These are phyloP conservation scores for Kwoniella dejecticola DNA, from an alignment of 768 basidiomycete species.

Conservation along the genomic window DNA sequence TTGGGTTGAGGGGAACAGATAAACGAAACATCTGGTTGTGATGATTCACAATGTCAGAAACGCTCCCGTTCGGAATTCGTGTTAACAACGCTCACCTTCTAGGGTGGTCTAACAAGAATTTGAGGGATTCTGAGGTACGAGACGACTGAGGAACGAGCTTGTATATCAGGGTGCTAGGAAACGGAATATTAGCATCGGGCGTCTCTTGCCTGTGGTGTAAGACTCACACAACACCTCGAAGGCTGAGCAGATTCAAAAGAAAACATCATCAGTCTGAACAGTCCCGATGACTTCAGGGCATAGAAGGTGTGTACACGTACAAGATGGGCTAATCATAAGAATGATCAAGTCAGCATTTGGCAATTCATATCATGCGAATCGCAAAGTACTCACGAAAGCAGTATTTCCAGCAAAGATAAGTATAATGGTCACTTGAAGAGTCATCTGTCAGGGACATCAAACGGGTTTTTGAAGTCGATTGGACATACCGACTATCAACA, in stretches of 20 bases:
- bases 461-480: background rate
- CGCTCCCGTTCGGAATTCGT: background rate
- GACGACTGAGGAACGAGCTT: slow-evolving; percentile 67
- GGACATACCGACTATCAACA: slow-evolving; percentile 63
- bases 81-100: slow-evolving; percentile 58
- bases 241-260: slow-evolving; percentile 56
- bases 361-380: slow-evolving; percentile 1
- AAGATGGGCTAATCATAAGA: slow-evolving; percentile 68
- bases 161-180: slow-evolving; percentile 54
- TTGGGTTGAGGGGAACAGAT: slow-evolving; percentile 88
- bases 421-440: slow-evolving; percentile 61
- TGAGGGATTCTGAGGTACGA: slow-evolving; percentile 72
- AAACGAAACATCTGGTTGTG: slow-evolving; percentile 85
- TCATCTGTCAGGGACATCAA: background rate
- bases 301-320: slow-evolving; percentile 59
- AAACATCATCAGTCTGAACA: background rate
- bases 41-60: background rate
- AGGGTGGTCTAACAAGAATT: slow-evolving; percentile 92
- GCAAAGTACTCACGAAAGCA: slow-evolving; percentile 71
- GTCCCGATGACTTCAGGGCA: background rate
- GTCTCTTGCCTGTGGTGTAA: background rate
- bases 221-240: slow-evolving; percentile 79
- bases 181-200: background rate
- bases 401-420: slow-evolving; percentile 91
- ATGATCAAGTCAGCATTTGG: slow-evolving; percentile 2